phyloP scores from a whole-genome alignment of 164 flowering plant genomes.

The Stephania yunnanensis region DNA sequence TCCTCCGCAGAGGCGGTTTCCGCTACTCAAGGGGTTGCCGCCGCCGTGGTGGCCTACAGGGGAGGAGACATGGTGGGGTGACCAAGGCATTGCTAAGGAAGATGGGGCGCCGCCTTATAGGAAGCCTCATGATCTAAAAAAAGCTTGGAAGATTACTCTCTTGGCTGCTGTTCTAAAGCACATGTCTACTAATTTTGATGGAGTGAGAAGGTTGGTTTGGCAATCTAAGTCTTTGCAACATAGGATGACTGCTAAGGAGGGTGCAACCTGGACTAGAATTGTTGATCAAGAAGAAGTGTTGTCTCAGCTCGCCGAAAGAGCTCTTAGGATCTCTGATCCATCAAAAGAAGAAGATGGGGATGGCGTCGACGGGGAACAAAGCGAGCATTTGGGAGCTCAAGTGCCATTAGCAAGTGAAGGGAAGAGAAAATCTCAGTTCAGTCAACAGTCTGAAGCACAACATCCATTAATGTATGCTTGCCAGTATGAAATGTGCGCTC shows the following conservation, averaged over 20 bases:
- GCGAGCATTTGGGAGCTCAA: neutral
- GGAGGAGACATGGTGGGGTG: slow-evolving; percentile 3
- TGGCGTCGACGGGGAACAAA: neutral
- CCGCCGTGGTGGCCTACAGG: slow-evolving; percentile 6
- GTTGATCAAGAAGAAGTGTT: neutral
- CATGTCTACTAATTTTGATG: slow-evolving; percentile 6
- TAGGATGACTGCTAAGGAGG: slow-evolving; percentile 8
- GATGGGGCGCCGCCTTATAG: slow-evolving; percentile 4
- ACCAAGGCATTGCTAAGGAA: neutral
- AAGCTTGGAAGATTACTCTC: slow-evolving; percentile 2
- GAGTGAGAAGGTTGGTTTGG: neutral
- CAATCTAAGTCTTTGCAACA: slow-evolving; percentile 10
- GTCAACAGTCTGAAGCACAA: neutral
- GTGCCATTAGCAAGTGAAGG: neutral
- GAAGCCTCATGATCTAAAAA: slow-evolving; percentile 6
- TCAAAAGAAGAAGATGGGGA: neutral
- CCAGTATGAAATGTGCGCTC: neutral
- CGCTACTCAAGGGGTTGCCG: neutral
- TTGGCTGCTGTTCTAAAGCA: slow-evolving; percentile 5
- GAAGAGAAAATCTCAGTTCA: neutral
- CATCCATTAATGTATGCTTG: neutral
- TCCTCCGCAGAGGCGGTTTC: neutral
- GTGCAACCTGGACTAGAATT: slow-evolving; percentile 5
- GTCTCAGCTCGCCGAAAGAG: neutral
- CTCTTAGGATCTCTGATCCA: neutral